phyloP scores from a whole-genome alignment of 164 flowering plant genomes.

The Macadamia integrifolia region DNA sequence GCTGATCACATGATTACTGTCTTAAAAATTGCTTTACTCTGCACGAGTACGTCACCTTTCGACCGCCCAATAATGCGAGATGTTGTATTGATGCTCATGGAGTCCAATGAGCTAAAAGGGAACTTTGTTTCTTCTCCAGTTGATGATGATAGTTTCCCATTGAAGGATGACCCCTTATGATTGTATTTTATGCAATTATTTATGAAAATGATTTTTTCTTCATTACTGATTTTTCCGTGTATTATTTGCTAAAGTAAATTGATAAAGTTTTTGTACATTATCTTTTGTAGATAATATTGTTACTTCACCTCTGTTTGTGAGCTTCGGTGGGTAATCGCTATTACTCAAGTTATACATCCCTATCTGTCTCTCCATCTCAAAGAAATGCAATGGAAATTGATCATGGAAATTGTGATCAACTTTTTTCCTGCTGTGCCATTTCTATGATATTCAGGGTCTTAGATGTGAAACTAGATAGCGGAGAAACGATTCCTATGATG shows the following conservation, averaged over 20 bases:
- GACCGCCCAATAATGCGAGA: constrained; percentile 95
- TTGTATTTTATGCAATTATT: constrained; percentile 10
- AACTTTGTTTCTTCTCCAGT: constrained; percentile 24
- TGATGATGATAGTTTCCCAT: constrained; percentile 22
- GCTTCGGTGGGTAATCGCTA: too few relatives aligned
- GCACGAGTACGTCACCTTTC: constrained; percentile 73
- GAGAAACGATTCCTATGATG: too few relatives aligned
- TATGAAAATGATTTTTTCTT: constrained; percentile 8
- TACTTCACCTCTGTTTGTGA: too few relatives aligned
- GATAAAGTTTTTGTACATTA: constrained; percentile 5
- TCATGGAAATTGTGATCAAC: too few relatives aligned
- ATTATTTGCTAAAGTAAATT: constrained; percentile 10
- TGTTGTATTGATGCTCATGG: constrained; percentile 76
- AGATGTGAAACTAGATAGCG: too few relatives aligned
- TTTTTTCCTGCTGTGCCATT: too few relatives aligned
- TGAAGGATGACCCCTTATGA: constrained; percentile 26
- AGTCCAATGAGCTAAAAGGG: constrained; percentile 46
- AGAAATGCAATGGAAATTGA: not conserved
- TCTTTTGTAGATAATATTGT: not conserved
- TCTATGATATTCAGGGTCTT: too few relatives aligned
- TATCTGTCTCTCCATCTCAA: not conserved
- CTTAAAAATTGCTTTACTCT: constrained; percentile 72
- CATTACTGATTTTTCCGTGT: constrained; percentile 22
- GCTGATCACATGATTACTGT: constrained; percentile 74
- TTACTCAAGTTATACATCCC: too few relatives aligned